Evolutionary conservation across 768 basidiomycete species (phyloP), one percentile per base, ranked within the genome.

Genomic region (Boletus speciosus): DNA sequence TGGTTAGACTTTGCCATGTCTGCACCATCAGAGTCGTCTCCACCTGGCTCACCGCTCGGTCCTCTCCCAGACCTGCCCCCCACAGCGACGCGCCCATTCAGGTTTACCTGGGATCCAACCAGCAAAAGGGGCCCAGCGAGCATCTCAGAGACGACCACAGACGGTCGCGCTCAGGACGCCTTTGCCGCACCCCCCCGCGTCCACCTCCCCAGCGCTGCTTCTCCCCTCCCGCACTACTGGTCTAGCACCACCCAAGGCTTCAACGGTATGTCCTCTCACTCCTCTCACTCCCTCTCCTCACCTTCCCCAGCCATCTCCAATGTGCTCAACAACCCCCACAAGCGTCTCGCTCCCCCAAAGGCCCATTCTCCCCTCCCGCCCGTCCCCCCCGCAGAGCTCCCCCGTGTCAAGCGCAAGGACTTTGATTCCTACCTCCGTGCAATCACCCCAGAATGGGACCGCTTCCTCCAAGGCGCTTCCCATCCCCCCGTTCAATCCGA

Each of bases 311-410:
- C 93, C 37, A 94, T 97, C 59, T 95, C 94, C 9, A 94, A 91
- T 16, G 90, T 97, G 27, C 81, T 97, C 48, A 94, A 94, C 63
- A 93, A 89, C 63, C 95, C 95, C 1, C 85, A 88, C 64, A 89
- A 86, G 71, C 81, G 78, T 35, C 86, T 88, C 45, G 86, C 88
- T 7, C 93, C 95, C 12, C 88, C 95, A 31, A 91, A 96, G 66
- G 84, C 93, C 0, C 90, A 95, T 60, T 89, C 93, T 1, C 71
- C 84, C 0, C 74, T 98, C 16, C 88, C 90, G 2, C 70, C 86
- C 34, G 83, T 85, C 3, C 80, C 81, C 3, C 82, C 86, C 7
- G 86, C 88, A 1, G 84, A 86, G 53, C 80, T 95, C 8, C 88
- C 90, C 31, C 87, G 90, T 50, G 88, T 94, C 9, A 80, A 82